Base-by-base conservation (phyloP, 495 filamentous ascomycete genomes). In the Pseudoneurospora amorphoporcata region DNA sequence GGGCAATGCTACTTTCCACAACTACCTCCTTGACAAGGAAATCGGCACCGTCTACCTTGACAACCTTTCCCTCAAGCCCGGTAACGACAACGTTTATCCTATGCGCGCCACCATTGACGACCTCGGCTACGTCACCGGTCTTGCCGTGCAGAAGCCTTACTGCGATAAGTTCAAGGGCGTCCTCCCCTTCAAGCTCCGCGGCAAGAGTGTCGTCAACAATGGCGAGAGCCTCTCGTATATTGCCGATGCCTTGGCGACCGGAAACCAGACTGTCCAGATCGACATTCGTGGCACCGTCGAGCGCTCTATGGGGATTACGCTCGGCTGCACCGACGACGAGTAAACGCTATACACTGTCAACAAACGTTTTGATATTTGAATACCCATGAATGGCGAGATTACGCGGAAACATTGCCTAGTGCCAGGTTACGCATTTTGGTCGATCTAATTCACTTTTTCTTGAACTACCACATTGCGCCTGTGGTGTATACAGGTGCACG, bases 1-100 rank as follows among this genome's bases (percentile, higher is more conserved):
- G 89, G 91, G 91, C 73, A 91, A 92, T 76, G 80, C 88, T 2
- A 89, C 90, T 41, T 84, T 92, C 76, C 78, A 87, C 79, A 86
- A 90, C 74, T 86, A 84, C 70, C 82, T 88, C 37, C 79, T 84
- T 61, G 86, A 82, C 71, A 78, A 79, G 43, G 72, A 76, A 3
- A 82, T 92, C 76, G 91, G 91, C 69, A 81, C 80, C 68, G 81
- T 87, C 65, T 85, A 80, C 73, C 78, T 93, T 43, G 79, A 86
- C 75, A 80, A 92, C 78, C 80, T 93, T 9, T 77, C 83, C 16
- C 84, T 93, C 39, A 75, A 75, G 9, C 90, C 91, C 0, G 91
- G 91, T 70, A 10, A 75, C 69, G 80, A 84, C 73, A 92, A 92
- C 82, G 79, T 77, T 61, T 76, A 89, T 70, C 76, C 81, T 12